Percentiles rank a stretch among this genome's conserved stretches.
These are phyloP conservation scores for Fusarium ramigenum DNA, from an alignment of 2,329 filamentous ascomycete genomes.

Conservation along the genomic window DNA sequence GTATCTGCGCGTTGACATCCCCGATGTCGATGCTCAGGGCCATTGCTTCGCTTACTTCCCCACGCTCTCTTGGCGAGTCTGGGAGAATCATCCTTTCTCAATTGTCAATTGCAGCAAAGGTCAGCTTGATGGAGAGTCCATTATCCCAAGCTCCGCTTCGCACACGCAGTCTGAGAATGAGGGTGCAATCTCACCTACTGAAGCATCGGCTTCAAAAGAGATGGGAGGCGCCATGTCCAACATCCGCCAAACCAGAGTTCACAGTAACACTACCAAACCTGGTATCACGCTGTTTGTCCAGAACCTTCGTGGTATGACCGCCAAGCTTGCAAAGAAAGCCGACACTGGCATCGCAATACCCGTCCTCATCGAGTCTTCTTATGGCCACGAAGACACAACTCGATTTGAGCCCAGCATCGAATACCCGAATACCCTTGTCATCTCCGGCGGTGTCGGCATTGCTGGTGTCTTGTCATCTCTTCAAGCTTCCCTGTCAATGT, in stretches of 20 bases:
- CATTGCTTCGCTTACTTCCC: conserved; percentile 48
- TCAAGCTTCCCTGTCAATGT: conserved; percentile 31
- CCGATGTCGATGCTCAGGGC: conserved; percentile 36
- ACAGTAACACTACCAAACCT: not conserved
- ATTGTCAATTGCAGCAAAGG: conserved; percentile 36
- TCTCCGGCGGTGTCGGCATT: conserved; percentile 47
- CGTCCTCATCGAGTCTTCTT: conserved; percentile 44
- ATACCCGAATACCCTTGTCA: conserved; percentile 43
- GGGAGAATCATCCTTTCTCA: conserved; percentile 49
- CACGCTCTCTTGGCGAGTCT: conserved; percentile 44
- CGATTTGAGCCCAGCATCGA: conserved; percentile 31
- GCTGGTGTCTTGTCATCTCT: conserved; percentile 44
- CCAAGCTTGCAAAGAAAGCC: conserved; percentile 26
- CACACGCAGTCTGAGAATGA: conserved; percentile 26
- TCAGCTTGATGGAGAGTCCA: not conserved
- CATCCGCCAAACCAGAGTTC: not conserved
- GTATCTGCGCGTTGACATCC: conserved; percentile 45
- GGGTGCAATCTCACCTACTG: not conserved
- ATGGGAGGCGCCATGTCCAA: not conserved
- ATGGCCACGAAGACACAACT: conserved; percentile 40
- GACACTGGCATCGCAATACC: conserved; percentile 32
- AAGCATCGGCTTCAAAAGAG: conserved; percentile 22
- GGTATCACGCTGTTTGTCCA: conserved; percentile 45
- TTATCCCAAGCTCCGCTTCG: not conserved
- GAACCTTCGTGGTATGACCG: conserved; percentile 39